Conservation (phyloP, 805 yeast genomes). For the Soucietia sequanensis region DNA sequence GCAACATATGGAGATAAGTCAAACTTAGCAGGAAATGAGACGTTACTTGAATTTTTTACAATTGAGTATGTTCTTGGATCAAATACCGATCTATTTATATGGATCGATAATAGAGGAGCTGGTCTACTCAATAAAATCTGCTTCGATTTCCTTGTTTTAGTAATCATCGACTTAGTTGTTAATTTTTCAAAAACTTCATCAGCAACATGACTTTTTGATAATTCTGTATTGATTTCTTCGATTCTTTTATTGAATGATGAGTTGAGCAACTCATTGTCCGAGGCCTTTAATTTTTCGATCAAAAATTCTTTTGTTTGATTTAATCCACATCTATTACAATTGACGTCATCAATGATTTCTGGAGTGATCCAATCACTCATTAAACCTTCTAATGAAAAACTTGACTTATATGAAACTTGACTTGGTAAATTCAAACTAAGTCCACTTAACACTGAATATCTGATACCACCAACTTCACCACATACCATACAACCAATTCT, state of each 20-base stretch:
- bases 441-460: slow-evolving; percentile 77
- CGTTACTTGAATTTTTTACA: slow-evolving; percentile 79
- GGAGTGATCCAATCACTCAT: slow-evolving; percentile 69
- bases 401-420: slow-evolving; percentile 24
- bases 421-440: slow-evolving; percentile 68
- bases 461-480: slow-evolving; percentile 92
- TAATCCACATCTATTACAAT: slow-evolving; percentile 90
- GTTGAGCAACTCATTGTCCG: slow-evolving; percentile 26
- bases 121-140: slow-evolving; percentile 79
- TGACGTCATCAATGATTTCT: slow-evolving; percentile 89
- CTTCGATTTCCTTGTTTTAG: slow-evolving; percentile 77
- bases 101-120: slow-evolving; percentile 79
- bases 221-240: slow-evolving; percentile 40
- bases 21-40: slow-evolving; percentile 69
- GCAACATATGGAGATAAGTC: slow-evolving; percentile 71
- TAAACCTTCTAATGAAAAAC: slow-evolving; percentile 46
- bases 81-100: slow-evolving; percentile 90
- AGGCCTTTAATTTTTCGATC: slow-evolving; percentile 40
- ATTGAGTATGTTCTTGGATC: slow-evolving; percentile 83
- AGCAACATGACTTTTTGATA: slow-evolving; percentile 65
- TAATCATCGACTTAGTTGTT: slow-evolving; percentile 71
- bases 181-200: slow-evolving; percentile 76
- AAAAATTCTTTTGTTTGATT: slow-evolving; percentile 56
- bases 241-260: slow-evolving; percentile 30
- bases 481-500: slow-evolving; percentile 87